Base-by-base conservation (phyloP, 352 stramenopile species). In the Pythium graminicola region DNA sequence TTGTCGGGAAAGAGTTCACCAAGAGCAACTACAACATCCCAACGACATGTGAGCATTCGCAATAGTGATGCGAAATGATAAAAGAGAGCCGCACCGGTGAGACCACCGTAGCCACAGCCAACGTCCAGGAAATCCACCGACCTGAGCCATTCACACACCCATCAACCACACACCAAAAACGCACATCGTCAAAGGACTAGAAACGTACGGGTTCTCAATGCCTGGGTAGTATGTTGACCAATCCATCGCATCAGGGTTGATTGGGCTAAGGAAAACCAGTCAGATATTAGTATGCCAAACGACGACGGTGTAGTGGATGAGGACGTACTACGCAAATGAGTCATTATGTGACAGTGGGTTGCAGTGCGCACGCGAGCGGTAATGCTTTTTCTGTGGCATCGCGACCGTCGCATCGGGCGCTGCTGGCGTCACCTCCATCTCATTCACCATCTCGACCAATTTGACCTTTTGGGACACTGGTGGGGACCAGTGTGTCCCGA, bases 261-360 rank as follows among this genome's bases (percentile, higher is more conserved):
- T 54, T 23, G 95, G 95, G 72, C 81, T 92, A 48, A 3, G 38
- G 8, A 45, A n/a, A 26, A 28, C 20, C 13, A 47, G 3, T 14
- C 6, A 41, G 16, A 7, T 6, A 41, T 16, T n/a, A 32, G 33
- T 14, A 36, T n/a, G n/a, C n/a, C n/a, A n/a, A n/a, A n/a, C n/a
- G n/a, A n/a, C n/a, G n/a, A n/a, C n/a, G n/a, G n/a, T n/a, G n/a
- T n/a, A n/a, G n/a, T n/a, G n/a, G n/a, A n/a, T n/a, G n/a, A n/a
- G n/a, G n/a, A n/a, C 80, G 61, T 66, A 92, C 81, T 98, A 98
- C 46, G 95, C 73, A 56, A 98, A 98, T 41, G 79, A 84, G 72
- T 99, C 92, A 73, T 98, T 98, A 72, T 98, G 90, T 19, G 87
- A 97, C 27, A 99, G 72, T 27, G 95, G 95, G 70, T 99, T 99